Percentiles rank a stretch among this genome's conserved stretches.
phyloP scores from a whole-genome alignment of 2,329 filamentous ascomycete genomes.

The Cladosporium sp. region DNA sequence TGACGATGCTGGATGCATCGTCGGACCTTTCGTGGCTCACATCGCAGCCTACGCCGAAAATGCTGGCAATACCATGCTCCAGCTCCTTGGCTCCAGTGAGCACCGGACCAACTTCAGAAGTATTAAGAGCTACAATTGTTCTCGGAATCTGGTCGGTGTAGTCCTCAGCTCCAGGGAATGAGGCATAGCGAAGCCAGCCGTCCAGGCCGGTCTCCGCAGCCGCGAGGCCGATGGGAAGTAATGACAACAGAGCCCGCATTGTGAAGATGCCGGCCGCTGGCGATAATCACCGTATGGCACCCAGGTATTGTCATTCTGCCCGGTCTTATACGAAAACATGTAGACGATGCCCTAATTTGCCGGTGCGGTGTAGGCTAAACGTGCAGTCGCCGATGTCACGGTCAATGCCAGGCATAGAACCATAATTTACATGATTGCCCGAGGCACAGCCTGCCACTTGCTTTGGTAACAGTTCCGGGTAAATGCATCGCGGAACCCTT shows the following conservation, averaged over 20 bases:
- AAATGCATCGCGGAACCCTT: no score
- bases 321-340: no score
- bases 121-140: constrained; percentile 49
- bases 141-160: constrained; percentile 38
- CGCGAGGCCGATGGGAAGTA: constrained; percentile 26
- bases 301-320: no score
- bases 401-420: no score
- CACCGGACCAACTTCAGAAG: constrained; percentile 44
- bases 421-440: no score
- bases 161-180: constrained; percentile 37
- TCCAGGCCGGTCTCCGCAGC: constrained; percentile 55
- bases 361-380: no score
- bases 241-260: constrained; percentile 6
- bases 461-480: no score
- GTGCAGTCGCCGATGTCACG: no score
- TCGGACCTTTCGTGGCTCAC: constrained; percentile 17
- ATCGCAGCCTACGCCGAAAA: constrained; percentile 43
- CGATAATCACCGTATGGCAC: no score
- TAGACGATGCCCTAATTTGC: no score
- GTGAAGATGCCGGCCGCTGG: neutral
- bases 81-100: constrained; percentile 51
- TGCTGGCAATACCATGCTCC: constrained; percentile 50
- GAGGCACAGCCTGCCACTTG: no score
- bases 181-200: constrained; percentile 61
- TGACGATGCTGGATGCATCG: constrained; percentile 38